These are phyloP conservation scores for Mallotus repandus DNA, from an alignment of 441 rosid species.

Conservation along the genomic window DNA sequence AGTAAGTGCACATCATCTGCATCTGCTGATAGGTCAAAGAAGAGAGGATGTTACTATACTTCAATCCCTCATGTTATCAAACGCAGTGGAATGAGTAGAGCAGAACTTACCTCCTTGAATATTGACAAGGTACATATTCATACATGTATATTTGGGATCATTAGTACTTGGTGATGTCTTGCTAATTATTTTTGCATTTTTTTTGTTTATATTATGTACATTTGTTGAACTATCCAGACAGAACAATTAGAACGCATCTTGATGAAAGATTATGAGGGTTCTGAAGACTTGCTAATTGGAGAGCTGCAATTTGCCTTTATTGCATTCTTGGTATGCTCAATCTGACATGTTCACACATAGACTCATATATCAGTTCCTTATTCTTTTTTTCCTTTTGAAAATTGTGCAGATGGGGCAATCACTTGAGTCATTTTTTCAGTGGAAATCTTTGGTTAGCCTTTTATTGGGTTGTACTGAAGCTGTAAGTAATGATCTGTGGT, in stretches of 20 bases:
- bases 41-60: constrained; percentile 73
- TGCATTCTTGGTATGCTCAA: constrained; percentile 71
- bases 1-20: constrained; percentile 46
- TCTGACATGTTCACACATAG: constrained; percentile 5
- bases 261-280: constrained; percentile 54
- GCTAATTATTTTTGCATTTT: constrained; percentile 4
- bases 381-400: not conserved
- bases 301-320: constrained; percentile 84
- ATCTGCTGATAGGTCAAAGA: constrained; percentile 37
- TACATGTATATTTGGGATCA: constrained; percentile 9
- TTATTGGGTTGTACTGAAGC: constrained; percentile 77
- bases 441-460: constrained; percentile 92
- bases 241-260: constrained; percentile 62
- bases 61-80: constrained; percentile 66
- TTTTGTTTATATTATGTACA: constrained; percentile 9
- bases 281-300: constrained; percentile 81
- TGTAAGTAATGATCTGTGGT: constrained; percentile 47
- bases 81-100: constrained; percentile 57
- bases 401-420: constrained; percentile 92
- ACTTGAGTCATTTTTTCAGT: constrained; percentile 80
- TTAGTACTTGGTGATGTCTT: constrained; percentile 1
- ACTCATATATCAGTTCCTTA: constrained; percentile 16
- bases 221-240: constrained; percentile 43
- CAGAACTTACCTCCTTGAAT: constrained; percentile 79
- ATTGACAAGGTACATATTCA: constrained; percentile 69